phyloP scores from a whole-genome alignment of 129 eudicot genomes.

The Flaveria linearis region DNA sequence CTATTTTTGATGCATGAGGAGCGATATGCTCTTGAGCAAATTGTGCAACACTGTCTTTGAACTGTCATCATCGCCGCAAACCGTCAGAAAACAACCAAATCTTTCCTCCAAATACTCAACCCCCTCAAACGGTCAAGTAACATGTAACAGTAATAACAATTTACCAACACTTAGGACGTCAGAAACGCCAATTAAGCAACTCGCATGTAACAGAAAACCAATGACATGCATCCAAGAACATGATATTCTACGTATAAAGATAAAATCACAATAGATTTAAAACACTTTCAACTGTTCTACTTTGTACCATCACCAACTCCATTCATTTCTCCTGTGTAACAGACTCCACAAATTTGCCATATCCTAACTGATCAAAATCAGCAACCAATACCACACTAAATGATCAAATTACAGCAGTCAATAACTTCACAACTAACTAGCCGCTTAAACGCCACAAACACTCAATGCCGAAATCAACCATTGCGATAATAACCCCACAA shows the following conservation, averaged over 20 bases:
- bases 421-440: not conserved
- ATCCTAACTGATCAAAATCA: not conserved
- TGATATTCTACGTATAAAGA: not conserved
- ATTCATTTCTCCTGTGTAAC: not conserved
- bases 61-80: slow-evolving; percentile 47
- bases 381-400: not conserved
- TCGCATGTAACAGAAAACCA: not conserved
- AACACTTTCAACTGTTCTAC: not conserved
- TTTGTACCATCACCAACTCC: not conserved
- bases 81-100: slow-evolving; percentile 23
- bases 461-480: not conserved
- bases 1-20: slow-evolving; percentile 79
- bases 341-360: not conserved
- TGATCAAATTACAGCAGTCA: not conserved
- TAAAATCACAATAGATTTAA: not conserved
- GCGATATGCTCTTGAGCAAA: slow-evolving; percentile 97
- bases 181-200: not conserved
- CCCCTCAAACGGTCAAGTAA: too few relatives aligned
- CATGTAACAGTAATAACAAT: too few relatives aligned
- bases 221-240: not conserved
- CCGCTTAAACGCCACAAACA: not conserved
- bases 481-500: not conserved
- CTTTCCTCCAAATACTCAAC: not conserved
- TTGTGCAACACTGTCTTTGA: slow-evolving; percentile 85
- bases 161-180: too few relatives aligned